phyloP scores from a whole-genome alignment of 2,329 filamentous ascomycete species.

The Aaosphaeria arxii region DNA sequence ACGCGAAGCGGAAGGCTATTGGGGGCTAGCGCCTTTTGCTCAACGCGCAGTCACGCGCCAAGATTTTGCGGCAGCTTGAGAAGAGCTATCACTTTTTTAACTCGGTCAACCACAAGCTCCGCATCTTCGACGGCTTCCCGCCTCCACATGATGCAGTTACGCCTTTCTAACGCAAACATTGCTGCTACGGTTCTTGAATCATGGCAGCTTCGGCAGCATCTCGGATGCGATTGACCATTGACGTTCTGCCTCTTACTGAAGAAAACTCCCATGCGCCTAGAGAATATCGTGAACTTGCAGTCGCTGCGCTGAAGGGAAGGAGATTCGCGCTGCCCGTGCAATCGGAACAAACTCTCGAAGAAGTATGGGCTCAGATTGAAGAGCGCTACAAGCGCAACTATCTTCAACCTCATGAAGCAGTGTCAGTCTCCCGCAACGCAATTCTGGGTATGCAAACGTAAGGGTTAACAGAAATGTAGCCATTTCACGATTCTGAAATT shows the following conservation, averaged over 20 bases:
- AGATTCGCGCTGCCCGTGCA: slow-evolving; percentile 33
- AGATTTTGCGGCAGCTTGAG: no score
- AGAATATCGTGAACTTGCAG: slow-evolving; percentile 11
- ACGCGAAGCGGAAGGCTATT: no score
- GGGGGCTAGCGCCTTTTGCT: no score
- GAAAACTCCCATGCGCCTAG: slow-evolving; percentile 17
- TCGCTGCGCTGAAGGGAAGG: slow-evolving; percentile 26
- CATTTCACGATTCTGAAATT: slow-evolving; percentile 35
- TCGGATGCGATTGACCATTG: slow-evolving; percentile 28
- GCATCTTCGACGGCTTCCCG: neutral
- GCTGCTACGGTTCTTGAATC: neutral
- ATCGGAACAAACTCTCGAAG: slow-evolving; percentile 23
- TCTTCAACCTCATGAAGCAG: slow-evolving; percentile 16
- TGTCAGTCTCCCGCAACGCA: slow-evolving; percentile 9
- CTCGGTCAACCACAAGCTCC: neutral
- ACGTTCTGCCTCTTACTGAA: slow-evolving; percentile 22
- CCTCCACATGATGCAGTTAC: slow-evolving; percentile 3
- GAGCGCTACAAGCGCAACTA: slow-evolving; percentile 36
- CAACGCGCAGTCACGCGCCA: no score
- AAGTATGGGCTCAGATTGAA: slow-evolving; percentile 29
- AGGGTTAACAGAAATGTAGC: slow-evolving; percentile 6
- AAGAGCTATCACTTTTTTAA: no score
- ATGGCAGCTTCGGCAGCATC: slow-evolving; percentile 5
- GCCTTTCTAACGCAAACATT: neutral
- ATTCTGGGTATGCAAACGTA: neutral